These are phyloP conservation scores for Alternaria panax DNA, from an alignment of 2,329 filamentous ascomycete species.

Conservation along the genomic window DNA sequence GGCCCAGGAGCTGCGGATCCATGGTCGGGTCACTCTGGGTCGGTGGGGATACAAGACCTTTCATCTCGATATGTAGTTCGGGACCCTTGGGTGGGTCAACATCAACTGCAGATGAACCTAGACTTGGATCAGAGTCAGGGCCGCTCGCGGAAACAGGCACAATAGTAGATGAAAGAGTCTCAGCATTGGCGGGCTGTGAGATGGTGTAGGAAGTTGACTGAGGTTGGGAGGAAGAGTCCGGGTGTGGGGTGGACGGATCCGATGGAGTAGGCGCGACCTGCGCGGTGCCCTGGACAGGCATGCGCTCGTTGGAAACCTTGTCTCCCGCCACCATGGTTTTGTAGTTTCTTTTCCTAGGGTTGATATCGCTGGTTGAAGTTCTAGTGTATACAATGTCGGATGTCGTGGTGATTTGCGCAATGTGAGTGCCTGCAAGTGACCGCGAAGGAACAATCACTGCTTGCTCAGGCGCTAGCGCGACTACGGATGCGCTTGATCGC, in stretches of 20 bases:
- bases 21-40: neutral
- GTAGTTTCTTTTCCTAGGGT: neutral
- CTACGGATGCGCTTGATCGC: neutral
- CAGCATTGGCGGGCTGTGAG: neutral
- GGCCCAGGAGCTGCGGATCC: neutral
- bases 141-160: neutral
- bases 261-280: slow-evolving; percentile 10
- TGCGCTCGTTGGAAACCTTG: neutral
- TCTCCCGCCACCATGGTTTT: neutral
- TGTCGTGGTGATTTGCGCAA: neutral
- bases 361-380: neutral
- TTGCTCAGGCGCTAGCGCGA: neutral
- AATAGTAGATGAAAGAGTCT: neutral
- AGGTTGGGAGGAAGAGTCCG: neutral
- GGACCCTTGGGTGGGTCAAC: neutral
- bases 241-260: neutral
- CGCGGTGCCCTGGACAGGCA: neutral
- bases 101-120: neutral
- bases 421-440: neutral
- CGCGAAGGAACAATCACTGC: slow-evolving; percentile 4
- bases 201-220: neutral
- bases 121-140: neutral
- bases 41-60: neutral
- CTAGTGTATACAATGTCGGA: neutral
- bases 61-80: neutral